Conservation (phyloP, 2,329 filamentous ascomycete species). For the Intubia oerlemansii region DNA sequence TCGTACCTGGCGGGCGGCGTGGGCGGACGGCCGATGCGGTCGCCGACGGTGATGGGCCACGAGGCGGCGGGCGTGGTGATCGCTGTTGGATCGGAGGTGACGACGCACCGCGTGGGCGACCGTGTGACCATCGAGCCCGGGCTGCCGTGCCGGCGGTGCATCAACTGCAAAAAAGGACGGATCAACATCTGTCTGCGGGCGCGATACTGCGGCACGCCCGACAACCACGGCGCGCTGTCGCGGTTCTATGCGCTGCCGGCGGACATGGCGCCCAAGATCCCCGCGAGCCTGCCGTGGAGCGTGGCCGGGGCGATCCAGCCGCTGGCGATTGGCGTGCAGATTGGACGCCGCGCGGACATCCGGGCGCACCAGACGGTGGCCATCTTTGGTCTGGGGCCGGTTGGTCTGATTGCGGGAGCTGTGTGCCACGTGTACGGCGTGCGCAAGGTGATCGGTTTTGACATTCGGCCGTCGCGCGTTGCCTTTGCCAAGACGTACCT, state of each 20-base stretch:
- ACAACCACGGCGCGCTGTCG: constrained; percentile 69
- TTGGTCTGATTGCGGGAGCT: too few species aligned
- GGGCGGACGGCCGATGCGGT: constrained; percentile 61
- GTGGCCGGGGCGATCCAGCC: too few species aligned
- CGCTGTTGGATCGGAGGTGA: constrained; percentile 42
- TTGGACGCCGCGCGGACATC: too few species aligned
- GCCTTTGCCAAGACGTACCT: too few species aligned
- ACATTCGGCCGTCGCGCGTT: too few species aligned
- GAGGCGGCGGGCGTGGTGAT: constrained; percentile 59
- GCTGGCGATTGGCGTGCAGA: too few species aligned
- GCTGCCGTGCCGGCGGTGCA: constrained; percentile 61
- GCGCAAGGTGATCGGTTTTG: too few species aligned
- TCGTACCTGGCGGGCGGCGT: constrained; percentile 78
- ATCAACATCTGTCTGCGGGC: constrained; percentile 89
- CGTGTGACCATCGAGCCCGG: constrained; percentile 81
- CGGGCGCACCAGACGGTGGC: too few species aligned
- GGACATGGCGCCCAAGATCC: constrained; percentile 86
- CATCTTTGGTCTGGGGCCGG: too few species aligned
- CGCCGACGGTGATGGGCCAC: constrained; percentile 58
- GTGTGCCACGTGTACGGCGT: too few species aligned
- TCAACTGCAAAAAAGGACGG: constrained; percentile 54
- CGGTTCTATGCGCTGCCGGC: constrained; percentile 66
- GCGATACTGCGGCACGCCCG: constrained; percentile 79
- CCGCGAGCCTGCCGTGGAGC: constrained; percentile 51
- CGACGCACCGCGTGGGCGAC: constrained; percentile 47